Conservation (phyloP, 1,139 yeast genomes). For the Entelexis sorbosivorans region DNA sequence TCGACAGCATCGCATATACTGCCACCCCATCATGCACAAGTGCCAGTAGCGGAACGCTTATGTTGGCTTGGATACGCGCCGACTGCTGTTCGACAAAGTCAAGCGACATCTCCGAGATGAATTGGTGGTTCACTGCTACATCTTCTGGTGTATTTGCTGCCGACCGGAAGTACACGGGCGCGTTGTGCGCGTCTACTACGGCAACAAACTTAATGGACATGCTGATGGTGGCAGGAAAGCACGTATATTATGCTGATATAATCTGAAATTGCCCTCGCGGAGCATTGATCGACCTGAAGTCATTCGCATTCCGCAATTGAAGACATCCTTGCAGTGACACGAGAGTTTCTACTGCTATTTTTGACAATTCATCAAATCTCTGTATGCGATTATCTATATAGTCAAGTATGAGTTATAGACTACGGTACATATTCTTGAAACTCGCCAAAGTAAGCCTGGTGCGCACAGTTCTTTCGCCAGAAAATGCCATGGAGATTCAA, state of each 20-base stretch:
- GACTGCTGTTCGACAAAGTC: conserved; percentile 30
- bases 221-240: neutral
- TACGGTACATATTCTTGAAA: no score
- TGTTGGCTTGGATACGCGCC: conserved; percentile 21
- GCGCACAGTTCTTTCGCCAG: no score
- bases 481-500: no score
- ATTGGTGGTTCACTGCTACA: conserved; percentile 29
- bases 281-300: no score
- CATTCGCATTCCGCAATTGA: no score
- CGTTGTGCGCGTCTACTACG: conserved; percentile 12
- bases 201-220: conserved; percentile 19
- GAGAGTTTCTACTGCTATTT: no score
- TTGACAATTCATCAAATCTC: no score
- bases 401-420: no score
- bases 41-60: conserved; percentile 28
- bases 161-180: conserved; percentile 18
- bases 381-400: no score
- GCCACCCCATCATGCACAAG: conserved; percentile 36
- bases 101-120: conserved; percentile 36
- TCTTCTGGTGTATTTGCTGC: conserved; percentile 8
- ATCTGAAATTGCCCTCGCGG: neutral
- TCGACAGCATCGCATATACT: conserved; percentile 34
- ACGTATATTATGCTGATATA: neutral
- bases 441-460: no score
- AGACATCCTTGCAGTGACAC: no score